phyloP scores from a whole-genome alignment of 2,329 filamentous ascomycete genomes.

The Aspergillus sp. region DNA sequence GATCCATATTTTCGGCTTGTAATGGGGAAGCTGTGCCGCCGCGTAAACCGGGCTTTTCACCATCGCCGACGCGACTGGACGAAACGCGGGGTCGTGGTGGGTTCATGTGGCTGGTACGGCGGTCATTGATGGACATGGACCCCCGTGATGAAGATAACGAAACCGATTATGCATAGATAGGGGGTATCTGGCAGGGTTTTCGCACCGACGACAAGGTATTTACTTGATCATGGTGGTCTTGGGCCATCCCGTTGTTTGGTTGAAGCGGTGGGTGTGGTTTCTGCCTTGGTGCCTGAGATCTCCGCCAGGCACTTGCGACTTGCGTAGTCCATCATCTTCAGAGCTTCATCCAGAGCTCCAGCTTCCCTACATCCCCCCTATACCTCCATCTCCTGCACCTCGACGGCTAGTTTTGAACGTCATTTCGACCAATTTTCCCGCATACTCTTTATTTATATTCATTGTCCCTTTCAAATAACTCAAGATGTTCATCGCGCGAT shows the following conservation, averaged over 20 bases:
- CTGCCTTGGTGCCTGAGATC: conserved; percentile 25
- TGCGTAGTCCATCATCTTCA: conserved; percentile 35
- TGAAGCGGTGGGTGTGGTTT: conserved; percentile 7
- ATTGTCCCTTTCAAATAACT: conserved; percentile 34
- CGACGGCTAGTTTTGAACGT: background rate
- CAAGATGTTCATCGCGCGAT: conserved; percentile 99
- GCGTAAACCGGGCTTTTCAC: conserved; percentile 28
- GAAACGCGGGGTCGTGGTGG: conserved; percentile 41
- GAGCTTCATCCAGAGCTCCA: conserved; percentile 33
- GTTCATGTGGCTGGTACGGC: conserved; percentile 38
- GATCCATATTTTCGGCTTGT: conserved; percentile 32
- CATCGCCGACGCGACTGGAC: conserved; percentile 40
- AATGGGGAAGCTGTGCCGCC: conserved; percentile 31
- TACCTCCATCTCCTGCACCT: conserved; percentile 1
- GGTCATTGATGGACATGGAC: conserved; percentile 43
- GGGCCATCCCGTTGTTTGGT: conserved; percentile 5
- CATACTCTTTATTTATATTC: background rate
- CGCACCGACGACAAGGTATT: background rate
- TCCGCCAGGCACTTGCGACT: conserved; percentile 35
- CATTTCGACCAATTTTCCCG: background rate
- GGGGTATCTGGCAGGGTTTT: background rate
- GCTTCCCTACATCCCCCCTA: conserved; percentile 14
- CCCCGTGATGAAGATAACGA: conserved; percentile 23
- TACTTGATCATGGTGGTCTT: conserved; percentile 1
- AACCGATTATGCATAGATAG: conserved; percentile 24